Percentiles rank a stretch among this genome's conserved stretches.
These are phyloP conservation scores for Microcera coccophila DNA, from an alignment of 2,329 filamentous ascomycete genomes.

Conservation along the genomic window DNA sequence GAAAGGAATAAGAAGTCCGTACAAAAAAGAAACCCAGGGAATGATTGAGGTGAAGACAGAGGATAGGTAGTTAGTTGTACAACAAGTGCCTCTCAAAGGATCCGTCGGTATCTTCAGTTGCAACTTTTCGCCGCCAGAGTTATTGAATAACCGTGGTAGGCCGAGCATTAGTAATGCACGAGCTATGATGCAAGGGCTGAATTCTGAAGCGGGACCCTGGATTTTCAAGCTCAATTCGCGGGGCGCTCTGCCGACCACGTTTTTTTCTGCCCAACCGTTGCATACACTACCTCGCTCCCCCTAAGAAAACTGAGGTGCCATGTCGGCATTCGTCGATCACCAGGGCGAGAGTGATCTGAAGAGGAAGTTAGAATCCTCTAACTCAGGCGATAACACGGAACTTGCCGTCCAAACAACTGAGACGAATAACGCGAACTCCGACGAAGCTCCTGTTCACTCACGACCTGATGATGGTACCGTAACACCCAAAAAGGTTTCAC, in stretches of 20 bases:
- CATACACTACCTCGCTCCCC: not conserved
- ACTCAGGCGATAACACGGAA: not conserved
- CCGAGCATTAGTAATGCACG: conserved; percentile 33
- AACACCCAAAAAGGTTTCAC: conserved; percentile 13
- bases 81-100: conserved; percentile 9
- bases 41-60: too few relatives aligned
- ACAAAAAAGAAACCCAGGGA: too few relatives aligned
- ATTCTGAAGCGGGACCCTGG: conserved; percentile 1
- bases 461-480: conserved; percentile 3
- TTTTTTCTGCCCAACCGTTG: not conserved
- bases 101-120: conserved; percentile 15
- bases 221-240: conserved; percentile 17
- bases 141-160: conserved; percentile 23
- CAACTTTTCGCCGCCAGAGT: conserved; percentile 29
- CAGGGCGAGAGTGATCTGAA: conserved; percentile 4
- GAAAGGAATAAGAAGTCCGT: not conserved
- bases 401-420: not conserved
- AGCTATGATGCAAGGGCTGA: conserved; percentile 30
- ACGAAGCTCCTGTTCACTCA: not conserved
- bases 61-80: not conserved
- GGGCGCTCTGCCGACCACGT: conserved; percentile 6
- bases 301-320: conserved; percentile 4
- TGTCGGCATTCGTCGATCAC: conserved; percentile 12
- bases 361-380: conserved; percentile 1
- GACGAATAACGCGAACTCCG: not conserved